Evolutionary conservation across 2,329 filamentous ascomycete genomes (phyloP).

Genomic region (Talaromyces funiculosus): DNA sequence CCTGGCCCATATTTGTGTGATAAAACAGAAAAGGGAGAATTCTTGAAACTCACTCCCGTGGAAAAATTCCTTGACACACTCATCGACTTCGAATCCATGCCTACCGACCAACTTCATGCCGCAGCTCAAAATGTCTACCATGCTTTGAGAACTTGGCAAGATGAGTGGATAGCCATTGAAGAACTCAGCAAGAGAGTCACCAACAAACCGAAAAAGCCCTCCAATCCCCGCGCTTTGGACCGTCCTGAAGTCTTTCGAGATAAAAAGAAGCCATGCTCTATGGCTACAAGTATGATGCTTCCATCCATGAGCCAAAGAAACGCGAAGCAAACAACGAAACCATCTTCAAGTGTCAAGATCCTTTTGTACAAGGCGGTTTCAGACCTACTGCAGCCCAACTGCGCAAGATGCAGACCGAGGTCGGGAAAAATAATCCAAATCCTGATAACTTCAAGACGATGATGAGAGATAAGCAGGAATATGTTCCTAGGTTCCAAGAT

Average conservation of each 20-base stretch:
- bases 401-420: conserved; percentile 35
- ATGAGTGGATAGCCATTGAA: conserved; percentile 51
- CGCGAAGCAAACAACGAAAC: conserved; percentile 17
- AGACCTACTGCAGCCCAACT: conserved; percentile 39
- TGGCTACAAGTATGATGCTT: conserved; percentile 52
- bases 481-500: conserved; percentile 33
- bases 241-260: conserved; percentile 50
- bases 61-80: conserved; percentile 34
- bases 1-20: conserved; percentile 32
- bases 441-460: conserved; percentile 38
- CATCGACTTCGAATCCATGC: conserved; percentile 35
- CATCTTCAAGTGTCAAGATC: conserved; percentile 49
- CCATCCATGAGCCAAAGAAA: conserved; percentile 13
- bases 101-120: conserved; percentile 50
- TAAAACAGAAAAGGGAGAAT: conserved; percentile 28
- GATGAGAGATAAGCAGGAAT: conserved; percentile 32
- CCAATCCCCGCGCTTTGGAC: conserved; percentile 48
- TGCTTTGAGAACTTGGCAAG: conserved; percentile 52
- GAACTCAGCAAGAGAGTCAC: conserved; percentile 45
- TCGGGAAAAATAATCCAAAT: conserved; percentile 33
- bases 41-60: conserved; percentile 32
- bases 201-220: conserved; percentile 47
- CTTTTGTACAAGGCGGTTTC: conserved; percentile 50
- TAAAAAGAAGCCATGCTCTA: conserved; percentile 58
- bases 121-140: conserved; percentile 51